Conservation (phyloP, 1,284 basidiomycete species). For the Polyporus tsugae region DNA sequence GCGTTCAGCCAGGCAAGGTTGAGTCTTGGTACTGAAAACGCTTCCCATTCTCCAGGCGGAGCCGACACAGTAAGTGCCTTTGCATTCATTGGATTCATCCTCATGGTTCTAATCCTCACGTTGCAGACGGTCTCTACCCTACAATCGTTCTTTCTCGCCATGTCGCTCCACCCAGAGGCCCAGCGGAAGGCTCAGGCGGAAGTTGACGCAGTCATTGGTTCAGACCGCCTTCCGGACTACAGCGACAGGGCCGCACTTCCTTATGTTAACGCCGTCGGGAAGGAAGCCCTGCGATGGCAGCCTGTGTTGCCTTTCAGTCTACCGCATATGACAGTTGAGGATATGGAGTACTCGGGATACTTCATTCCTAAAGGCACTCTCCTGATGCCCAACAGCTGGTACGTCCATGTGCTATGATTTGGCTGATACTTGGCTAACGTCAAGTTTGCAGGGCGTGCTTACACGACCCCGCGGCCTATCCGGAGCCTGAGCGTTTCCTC, state of each 20-base stretch:
- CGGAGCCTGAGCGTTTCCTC: constrained; percentile 11
- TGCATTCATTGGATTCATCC: background rate
- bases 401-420: background rate
- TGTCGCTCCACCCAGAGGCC: constrained; percentile 44
- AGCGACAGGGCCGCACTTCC: constrained; percentile 34
- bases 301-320: constrained; percentile 27
- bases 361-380: constrained; percentile 23
- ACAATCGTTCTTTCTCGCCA: constrained; percentile 41
- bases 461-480: constrained; percentile 14
- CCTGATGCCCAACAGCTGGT: constrained; percentile 5
- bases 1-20: background rate
- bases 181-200: constrained; percentile 46
- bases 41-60: background rate
- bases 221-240: constrained; percentile 30
- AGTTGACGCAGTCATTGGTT: constrained; percentile 44
- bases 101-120: background rate
- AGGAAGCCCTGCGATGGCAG: constrained; percentile 36
- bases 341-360: constrained; percentile 24
- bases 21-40: background rate
- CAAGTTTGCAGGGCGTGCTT: constrained; percentile 10
- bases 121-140: constrained; percentile 13
- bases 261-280: constrained; percentile 34
- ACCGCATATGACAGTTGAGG: constrained; percentile 15
- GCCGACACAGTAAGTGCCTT: constrained; percentile 6
- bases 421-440: background rate